These are phyloP conservation scores for Tuber microsphaerosporum DNA, from an alignment of 495 filamentous ascomycete species.

Conservation along the genomic window DNA sequence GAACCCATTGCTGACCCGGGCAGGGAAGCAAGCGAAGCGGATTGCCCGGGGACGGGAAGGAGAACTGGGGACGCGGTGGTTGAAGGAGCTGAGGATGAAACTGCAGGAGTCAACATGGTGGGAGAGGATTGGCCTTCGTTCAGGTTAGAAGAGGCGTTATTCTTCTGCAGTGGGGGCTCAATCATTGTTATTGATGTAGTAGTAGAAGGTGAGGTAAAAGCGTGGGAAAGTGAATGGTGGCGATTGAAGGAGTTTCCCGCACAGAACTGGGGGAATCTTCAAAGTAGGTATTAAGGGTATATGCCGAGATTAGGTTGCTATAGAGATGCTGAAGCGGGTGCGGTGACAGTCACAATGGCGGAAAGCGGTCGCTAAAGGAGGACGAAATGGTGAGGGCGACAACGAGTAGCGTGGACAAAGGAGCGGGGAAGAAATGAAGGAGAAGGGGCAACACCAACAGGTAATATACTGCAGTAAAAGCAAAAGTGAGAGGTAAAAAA, in stretches of 20 bases:
- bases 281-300: constrained; percentile 11
- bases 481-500: background rate
- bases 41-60: constrained; percentile 23
- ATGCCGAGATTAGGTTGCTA: constrained; percentile 18
- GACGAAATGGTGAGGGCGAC: constrained; percentile 7
- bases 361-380: background rate
- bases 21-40: constrained; percentile 25
- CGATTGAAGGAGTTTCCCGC: constrained; percentile 35
- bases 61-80: constrained; percentile 35
- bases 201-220: constrained; percentile 33
- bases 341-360: constrained; percentile 28
- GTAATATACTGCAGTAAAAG: background rate
- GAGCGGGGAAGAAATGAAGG: background rate
- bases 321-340: constrained; percentile 10
- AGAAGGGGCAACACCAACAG: background rate
- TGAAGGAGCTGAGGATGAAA: constrained; percentile 36
- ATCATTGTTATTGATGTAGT: constrained; percentile 42
- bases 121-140: constrained; percentile 26
- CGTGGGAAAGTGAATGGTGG: constrained; percentile 40
- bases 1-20: constrained; percentile 23
- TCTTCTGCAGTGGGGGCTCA: constrained; percentile 38
- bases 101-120: constrained; percentile 24
- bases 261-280: constrained; percentile 24
- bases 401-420: background rate
- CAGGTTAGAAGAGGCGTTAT: constrained; percentile 7